These are phyloP conservation scores for Aureobasidium musti DNA, from an alignment of 2,329 filamentous ascomycete genomes.

Conservation along the genomic window DNA sequence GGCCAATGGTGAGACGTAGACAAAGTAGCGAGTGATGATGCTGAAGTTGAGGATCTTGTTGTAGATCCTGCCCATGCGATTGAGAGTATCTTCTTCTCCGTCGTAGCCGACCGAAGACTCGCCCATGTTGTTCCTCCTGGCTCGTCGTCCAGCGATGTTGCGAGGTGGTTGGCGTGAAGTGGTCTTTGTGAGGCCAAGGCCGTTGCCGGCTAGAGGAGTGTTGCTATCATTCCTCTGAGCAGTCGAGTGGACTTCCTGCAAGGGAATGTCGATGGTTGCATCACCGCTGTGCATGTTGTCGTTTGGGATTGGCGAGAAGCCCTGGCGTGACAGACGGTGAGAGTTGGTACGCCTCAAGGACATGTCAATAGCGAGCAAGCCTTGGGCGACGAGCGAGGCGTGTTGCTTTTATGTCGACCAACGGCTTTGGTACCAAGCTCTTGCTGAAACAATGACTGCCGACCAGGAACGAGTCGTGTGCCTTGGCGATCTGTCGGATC, in stretches of 20 bases:
- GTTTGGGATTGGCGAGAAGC: slow-evolving; percentile 36
- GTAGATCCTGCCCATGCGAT: slow-evolving; percentile 61
- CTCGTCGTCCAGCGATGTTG: slow-evolving; percentile 43
- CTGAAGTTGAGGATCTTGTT: slow-evolving; percentile 63
- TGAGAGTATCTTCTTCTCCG: slow-evolving; percentile 58
- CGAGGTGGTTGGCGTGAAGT: slow-evolving; percentile 41
- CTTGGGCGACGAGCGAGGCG: background rate
- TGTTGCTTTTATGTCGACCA: background rate
- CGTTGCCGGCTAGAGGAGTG: slow-evolving; percentile 36
- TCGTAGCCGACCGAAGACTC: slow-evolving; percentile 42
- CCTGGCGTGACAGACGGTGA: slow-evolving; percentile 38
- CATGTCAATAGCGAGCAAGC: slow-evolving; percentile 11
- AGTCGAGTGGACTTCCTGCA: slow-evolving; percentile 55
- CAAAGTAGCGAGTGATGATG: slow-evolving; percentile 63
- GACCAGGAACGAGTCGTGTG: slow-evolving; percentile 12
- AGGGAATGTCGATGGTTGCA: slow-evolving; percentile 62
- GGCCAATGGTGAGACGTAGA: slow-evolving; percentile 62
- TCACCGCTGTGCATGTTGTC: slow-evolving; percentile 45
- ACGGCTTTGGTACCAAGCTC: background rate
- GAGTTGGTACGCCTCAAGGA: slow-evolving; percentile 23
- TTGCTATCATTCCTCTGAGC: slow-evolving; percentile 44
- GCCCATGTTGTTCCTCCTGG: slow-evolving; percentile 41
- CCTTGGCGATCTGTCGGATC: slow-evolving; percentile 25
- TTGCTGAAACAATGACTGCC: slow-evolving; percentile 12
- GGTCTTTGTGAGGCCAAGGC: slow-evolving; percentile 30